Evolutionary conservation across 345 rosid species (phyloP).

Genomic region (Streptanthus diversifolius): DNA sequence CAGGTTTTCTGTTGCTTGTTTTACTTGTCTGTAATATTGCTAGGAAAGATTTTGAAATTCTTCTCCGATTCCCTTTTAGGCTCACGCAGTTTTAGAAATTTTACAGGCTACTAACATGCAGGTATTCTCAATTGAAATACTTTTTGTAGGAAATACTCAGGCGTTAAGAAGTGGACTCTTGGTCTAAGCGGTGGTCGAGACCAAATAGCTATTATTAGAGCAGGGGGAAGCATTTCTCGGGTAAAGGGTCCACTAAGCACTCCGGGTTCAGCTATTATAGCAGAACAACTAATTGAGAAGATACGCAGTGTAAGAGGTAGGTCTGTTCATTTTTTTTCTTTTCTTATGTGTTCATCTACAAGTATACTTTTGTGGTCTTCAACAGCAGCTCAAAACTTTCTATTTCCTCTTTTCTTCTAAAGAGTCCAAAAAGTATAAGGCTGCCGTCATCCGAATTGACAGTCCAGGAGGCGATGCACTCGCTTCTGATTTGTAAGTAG

Average conservation of each 20-base stretch:
- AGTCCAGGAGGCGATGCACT: constrained; percentile 99
- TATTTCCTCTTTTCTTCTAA: constrained; percentile 19
- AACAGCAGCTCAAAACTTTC: not conserved
- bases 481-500: constrained; percentile 97
- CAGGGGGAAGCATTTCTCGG: constrained; percentile 91
- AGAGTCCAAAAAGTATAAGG: constrained; percentile 80
- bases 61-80: not conserved
- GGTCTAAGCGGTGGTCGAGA: constrained; percentile 82
- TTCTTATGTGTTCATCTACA: not conserved
- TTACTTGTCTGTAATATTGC: not conserved
- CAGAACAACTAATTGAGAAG: constrained; percentile 85
- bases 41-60: too few relatives aligned
- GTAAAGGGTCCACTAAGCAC: constrained; percentile 62
- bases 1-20: not conserved
- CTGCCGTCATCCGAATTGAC: constrained; percentile 85
- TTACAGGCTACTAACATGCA: constrained; percentile 11
- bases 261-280: constrained; percentile 63
- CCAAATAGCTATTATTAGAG: constrained; percentile 79
- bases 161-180: constrained; percentile 83
- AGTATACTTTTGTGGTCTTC: not conserved
- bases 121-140: not conserved
- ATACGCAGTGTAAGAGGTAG: constrained; percentile 80
- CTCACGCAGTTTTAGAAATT: not conserved
- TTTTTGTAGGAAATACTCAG: constrained; percentile 70
- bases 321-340: not conserved